Evolutionary conservation across 2,329 filamentous ascomycete species (phyloP).

Genomic region (Alternaria metachromatica): DNA sequence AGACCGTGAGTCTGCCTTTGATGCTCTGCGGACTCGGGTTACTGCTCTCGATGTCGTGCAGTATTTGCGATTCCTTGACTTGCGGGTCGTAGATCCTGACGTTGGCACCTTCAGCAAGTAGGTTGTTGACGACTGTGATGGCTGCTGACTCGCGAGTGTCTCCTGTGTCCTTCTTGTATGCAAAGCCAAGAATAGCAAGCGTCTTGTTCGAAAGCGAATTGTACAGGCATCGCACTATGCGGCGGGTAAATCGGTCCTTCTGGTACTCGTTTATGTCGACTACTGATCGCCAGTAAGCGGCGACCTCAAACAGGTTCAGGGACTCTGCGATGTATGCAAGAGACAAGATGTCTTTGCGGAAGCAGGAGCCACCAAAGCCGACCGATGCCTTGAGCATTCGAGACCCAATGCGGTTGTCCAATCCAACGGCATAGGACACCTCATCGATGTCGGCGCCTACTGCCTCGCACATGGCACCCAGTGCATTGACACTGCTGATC

Average conservation of each 20-base stretch:
- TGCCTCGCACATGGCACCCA: conserved; percentile 80
- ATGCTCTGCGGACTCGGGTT: not conserved
- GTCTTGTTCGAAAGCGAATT: conserved; percentile 74
- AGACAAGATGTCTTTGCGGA: conserved; percentile 80
- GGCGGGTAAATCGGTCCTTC: conserved; percentile 69
- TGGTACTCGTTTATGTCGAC: conserved; percentile 80
- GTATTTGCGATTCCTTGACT: conserved; percentile 2
- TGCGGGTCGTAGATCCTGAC: conserved; percentile 3
- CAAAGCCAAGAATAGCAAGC: conserved; percentile 73
- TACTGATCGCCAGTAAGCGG: conserved; percentile 76
- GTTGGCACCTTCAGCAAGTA: not conserved
- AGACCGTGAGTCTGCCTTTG: not conserved
- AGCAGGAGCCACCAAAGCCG: conserved; percentile 81
- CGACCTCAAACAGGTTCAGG: conserved; percentile 73
- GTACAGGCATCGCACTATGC: conserved; percentile 67
- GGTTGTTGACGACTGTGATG: conserved; percentile 1
- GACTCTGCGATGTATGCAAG: conserved; percentile 76
- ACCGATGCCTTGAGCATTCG: conserved; percentile 77
- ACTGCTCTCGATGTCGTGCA: not conserved
- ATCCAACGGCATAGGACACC: conserved; percentile 70
- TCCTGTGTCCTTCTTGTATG: conserved; percentile 80
- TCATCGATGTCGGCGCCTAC: conserved; percentile 79
- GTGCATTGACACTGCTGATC: conserved; percentile 80
- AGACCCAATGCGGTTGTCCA: conserved; percentile 74
- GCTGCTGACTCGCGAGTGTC: conserved; percentile 64